Conservation (phyloP, 208 protist genomes). For the Trypanosoma cruzi region DNA sequence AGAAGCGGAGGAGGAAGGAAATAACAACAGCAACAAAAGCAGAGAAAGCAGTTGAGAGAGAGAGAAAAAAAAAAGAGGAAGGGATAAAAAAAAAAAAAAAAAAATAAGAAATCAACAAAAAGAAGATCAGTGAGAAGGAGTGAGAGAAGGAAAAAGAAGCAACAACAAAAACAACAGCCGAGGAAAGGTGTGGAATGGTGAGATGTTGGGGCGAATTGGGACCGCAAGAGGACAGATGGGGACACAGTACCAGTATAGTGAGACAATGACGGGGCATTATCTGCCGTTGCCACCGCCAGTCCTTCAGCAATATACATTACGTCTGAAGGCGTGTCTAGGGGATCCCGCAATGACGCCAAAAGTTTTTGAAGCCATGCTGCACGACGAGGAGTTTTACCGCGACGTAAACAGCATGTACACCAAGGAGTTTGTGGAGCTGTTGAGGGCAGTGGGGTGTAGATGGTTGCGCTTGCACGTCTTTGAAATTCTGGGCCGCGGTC, state of each 20-base stretch:
- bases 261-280: constrained; percentile 16
- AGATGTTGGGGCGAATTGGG: constrained; percentile 20
- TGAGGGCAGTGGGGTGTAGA: constrained; percentile 51
- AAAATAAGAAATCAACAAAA: constrained; percentile 23
- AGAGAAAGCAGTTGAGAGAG: constrained; percentile 8
- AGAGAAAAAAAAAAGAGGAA: background rate
- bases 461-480: constrained; percentile 58
- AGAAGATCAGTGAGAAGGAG: background rate
- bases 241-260: constrained; percentile 14
- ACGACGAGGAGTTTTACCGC: constrained; percentile 66
- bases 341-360: constrained; percentile 11
- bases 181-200: background rate
- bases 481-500: constrained; percentile 34
- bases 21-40: too few relatives aligned
- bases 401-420: constrained; percentile 54
- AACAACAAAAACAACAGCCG: background rate
- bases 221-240: constrained; percentile 8
- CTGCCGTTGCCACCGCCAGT: constrained; percentile 25
- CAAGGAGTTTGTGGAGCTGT: constrained; percentile 42
- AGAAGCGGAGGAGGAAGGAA: too few relatives aligned
- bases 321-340: constrained; percentile 15
- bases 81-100: constrained; percentile 5
- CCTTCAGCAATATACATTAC: constrained; percentile 14
- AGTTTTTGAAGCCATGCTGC: constrained; percentile 60
- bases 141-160: background rate